Evolutionary conservation across 768 basidiomycete genomes (phyloP), one percentile per base, ranked within the genome.

Genomic region (Trametes gibbosa): DNA sequence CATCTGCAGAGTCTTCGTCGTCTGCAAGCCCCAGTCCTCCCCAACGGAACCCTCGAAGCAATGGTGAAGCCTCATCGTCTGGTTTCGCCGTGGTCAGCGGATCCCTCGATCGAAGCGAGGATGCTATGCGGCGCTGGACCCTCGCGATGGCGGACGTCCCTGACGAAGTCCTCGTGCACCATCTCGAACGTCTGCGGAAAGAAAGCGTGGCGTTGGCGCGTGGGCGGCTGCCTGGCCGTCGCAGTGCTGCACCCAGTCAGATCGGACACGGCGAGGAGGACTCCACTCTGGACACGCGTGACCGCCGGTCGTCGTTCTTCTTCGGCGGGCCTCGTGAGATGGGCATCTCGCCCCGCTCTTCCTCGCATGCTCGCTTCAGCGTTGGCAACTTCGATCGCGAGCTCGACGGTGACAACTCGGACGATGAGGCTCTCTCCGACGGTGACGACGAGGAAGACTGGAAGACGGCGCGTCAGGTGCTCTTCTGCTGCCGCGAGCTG

Each of bases 401-500:
- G 45, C 49, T 56, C 23, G 60, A 50, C 14, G 63, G 58, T 32
- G 63, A 61, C 23, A 50, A 63, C 24, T 66, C 65, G 5, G 65
- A 63, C 40, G 66, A 63, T 23, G 66, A 67, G 17, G 62, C 47
- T 23, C 47, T 50, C 12, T 62, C 49, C 14, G 58, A 58, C 37
- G 67, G 63, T 24, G 63, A 59, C 42, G 63, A 69, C 56, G 70
- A 70, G 42, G 64, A 67, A 41, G 65, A 68, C 24, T 79, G 78
- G 78, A 67, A 66, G 57, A 65, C 65, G 14, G 78, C 76, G 21
- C 68, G 77, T 41, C 74, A 72, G 29, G 74, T 78, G 2, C 63
- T 81, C 48, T 67, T 80, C 21, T 75, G 76, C 66, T 74, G 79
- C 34, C 74, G 81, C n/a, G 80, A 81, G 65, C 74, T 81, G 46